Conservation (phyloP, 2,329 filamentous ascomycete species). For the Stemphylium beticola region DNA sequence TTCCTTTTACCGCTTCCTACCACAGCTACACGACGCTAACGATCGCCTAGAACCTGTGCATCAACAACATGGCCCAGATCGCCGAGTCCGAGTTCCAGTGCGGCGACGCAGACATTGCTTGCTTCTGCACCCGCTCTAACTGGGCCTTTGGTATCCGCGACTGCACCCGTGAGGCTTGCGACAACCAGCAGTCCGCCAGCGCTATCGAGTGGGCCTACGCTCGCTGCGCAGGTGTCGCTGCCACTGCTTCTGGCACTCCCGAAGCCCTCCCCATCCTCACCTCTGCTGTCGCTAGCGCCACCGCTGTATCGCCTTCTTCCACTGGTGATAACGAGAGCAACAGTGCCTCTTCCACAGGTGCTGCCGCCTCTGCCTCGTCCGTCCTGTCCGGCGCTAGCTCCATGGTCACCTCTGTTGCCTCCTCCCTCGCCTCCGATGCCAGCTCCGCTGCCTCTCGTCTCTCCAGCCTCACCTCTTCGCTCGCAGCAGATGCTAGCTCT, state of each 20-base stretch:
- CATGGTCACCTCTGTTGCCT: no score
- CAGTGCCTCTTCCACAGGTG: slow-evolving; percentile 11
- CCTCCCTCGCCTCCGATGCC: slow-evolving; percentile 4
- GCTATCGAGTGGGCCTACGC: slow-evolving; percentile 44
- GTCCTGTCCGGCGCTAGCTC: neutral
- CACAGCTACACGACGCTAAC: slow-evolving; percentile 15
- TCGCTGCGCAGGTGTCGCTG: slow-evolving; percentile 41
- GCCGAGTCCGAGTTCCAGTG: slow-evolving; percentile 51
- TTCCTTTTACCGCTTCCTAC: neutral
- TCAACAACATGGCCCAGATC: slow-evolving; percentile 55
- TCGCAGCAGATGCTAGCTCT: slow-evolving; percentile 13
- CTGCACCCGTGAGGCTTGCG: slow-evolving; percentile 54
- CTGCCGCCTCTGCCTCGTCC: slow-evolving; percentile 21
- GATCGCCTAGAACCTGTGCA: slow-evolving; percentile 46
- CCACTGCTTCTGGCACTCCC: slow-evolving; percentile 18
- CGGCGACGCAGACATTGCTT: slow-evolving; percentile 44
- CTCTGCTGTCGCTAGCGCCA: slow-evolving; percentile 16
- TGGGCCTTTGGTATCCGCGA: slow-evolving; percentile 58
- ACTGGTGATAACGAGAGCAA: neutral
- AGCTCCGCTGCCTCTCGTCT: slow-evolving; percentile 8
- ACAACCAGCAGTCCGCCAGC: slow-evolving; percentile 26
- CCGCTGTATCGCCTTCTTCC: slow-evolving; percentile 5
- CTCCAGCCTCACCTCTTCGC: slow-evolving; percentile 11
- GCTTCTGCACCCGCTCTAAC: slow-evolving; percentile 54
- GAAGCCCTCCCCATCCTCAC: slow-evolving; percentile 24